phyloP scores from a whole-genome alignment of 148 eudicot genomes.

The Rhododendron kiyosumense region DNA sequence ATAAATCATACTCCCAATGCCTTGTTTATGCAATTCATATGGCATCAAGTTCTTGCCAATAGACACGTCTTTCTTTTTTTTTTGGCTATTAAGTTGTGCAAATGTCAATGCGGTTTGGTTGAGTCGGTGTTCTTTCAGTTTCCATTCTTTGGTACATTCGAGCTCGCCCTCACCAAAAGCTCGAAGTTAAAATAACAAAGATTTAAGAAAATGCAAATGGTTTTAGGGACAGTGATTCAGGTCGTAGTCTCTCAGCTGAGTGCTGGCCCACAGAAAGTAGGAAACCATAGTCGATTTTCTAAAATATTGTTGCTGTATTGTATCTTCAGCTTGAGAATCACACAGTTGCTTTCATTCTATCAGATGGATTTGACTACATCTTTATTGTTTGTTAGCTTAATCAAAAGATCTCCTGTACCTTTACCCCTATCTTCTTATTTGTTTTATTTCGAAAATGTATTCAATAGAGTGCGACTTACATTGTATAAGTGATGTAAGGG shows the following conservation, averaged over 20 bases:
- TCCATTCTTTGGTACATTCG: not conserved
- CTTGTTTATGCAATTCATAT: slow-evolving; percentile 1
- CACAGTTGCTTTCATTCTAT: not conserved
- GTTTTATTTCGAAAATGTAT: not conserved
- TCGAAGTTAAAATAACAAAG: not conserved
- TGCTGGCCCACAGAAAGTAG: not conserved
- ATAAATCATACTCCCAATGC: not conserved
- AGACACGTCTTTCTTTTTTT: not conserved
- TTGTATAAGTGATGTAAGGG: not conserved
- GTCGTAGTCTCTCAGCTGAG: not conserved
- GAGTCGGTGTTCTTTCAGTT: not conserved
- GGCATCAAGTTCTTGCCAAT: not conserved
- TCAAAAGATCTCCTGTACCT: not conserved
- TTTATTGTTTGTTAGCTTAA: not conserved
- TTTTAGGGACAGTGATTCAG: not conserved
- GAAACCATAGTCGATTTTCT: not conserved
- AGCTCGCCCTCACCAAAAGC: not conserved
- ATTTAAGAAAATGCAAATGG: not conserved
- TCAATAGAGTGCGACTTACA: not conserved
- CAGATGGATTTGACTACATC: not conserved
- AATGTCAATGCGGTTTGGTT: not conserved
- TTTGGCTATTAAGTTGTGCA: not conserved
- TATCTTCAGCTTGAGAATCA: not conserved
- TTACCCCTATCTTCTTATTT: not conserved
- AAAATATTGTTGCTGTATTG: not conserved